Evolutionary conservation across 805 yeast genomes (phyloP).

Genomic region (Suhomyces sp.): DNA sequence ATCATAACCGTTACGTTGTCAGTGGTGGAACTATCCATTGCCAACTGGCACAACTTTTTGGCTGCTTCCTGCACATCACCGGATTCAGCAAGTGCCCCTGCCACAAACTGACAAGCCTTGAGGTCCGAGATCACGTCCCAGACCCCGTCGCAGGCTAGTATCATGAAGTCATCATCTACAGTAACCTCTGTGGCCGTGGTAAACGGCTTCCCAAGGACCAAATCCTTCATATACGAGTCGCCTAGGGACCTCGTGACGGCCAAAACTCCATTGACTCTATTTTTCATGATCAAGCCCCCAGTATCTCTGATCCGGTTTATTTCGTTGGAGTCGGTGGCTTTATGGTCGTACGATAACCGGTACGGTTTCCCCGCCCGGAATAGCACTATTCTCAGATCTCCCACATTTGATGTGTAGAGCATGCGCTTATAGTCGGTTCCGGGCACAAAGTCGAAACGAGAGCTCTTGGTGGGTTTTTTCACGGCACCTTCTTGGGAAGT

Average conservation of each 20-base stretch:
- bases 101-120: constrained; percentile 73
- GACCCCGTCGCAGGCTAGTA: constrained; percentile 92
- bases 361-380: constrained; percentile 72
- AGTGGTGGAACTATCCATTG: constrained; percentile 75
- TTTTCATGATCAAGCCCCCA: constrained; percentile 88
- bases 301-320: constrained; percentile 66
- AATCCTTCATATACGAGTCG: constrained; percentile 85
- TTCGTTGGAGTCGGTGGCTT: constrained; percentile 80
- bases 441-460: constrained; percentile 50
- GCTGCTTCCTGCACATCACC: constrained; percentile 65
- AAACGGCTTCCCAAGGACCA: constrained; percentile 87
- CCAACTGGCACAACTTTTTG: constrained; percentile 61
- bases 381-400: constrained; percentile 84
- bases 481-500: constrained; percentile 8
- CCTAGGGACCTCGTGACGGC: constrained; percentile 95
- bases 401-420: constrained; percentile 92
- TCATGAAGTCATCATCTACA: constrained; percentile 68
- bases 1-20: constrained; percentile 96
- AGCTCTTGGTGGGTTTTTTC: constrained; percentile 2
- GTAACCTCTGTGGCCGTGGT: constrained; percentile 82
- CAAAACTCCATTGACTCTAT: constrained; percentile 91
- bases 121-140: constrained; percentile 94
- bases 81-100: constrained; percentile 37
- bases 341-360: constrained; percentile 88
- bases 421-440: constrained; percentile 56